Percentiles rank a stretch among this genome's conserved stretches.
Conservation (phyloP, 1,284 basidiomycete genomes). For the Thelephora terrestris region DNA sequence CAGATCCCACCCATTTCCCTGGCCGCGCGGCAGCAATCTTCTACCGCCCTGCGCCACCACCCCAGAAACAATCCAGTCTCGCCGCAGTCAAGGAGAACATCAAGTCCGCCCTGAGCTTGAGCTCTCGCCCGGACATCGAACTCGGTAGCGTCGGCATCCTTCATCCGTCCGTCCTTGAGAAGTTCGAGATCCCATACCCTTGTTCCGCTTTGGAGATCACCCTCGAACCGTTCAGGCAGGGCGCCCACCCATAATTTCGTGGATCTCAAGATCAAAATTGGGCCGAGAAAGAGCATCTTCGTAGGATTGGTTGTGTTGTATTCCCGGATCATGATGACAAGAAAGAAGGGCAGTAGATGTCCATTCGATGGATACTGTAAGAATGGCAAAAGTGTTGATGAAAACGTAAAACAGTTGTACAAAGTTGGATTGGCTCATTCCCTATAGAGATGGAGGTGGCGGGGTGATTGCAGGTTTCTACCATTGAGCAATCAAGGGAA, state of each 20-base stretch:
- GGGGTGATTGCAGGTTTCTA: background rate
- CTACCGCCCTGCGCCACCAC: conserved; percentile 54
- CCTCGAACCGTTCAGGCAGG: conserved; percentile 86
- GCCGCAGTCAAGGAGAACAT: conserved; percentile 23
- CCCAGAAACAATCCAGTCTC: conserved; percentile 21
- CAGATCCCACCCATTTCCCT: conserved; percentile 90
- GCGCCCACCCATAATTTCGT: background rate
- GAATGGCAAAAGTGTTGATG: background rate
- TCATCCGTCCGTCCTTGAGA: conserved; percentile 84
- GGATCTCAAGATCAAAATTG: conserved; percentile 18
- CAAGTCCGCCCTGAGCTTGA: conserved; percentile 20
- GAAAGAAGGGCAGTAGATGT: too few relatives aligned
- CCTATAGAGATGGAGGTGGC: conserved; percentile 19
- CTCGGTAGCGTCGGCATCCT: conserved; percentile 85
- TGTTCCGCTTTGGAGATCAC: conserved; percentile 94
- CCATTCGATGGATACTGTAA: background rate
- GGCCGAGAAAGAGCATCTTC: conserved; percentile 15
- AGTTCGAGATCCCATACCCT: conserved; percentile 92
- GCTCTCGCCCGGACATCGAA: conserved; percentile 40
- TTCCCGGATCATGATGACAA: background rate
- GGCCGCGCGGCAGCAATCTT: conserved; percentile 88
- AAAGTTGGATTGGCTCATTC: conserved; percentile 35
- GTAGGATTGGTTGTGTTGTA: background rate
- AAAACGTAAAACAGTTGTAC: background rate
- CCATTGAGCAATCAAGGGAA: background rate